These are phyloP conservation scores for Hyaloperonospora brassicae DNA, from an alignment of 352 stramenopile genomes.

Conservation along the genomic window DNA sequence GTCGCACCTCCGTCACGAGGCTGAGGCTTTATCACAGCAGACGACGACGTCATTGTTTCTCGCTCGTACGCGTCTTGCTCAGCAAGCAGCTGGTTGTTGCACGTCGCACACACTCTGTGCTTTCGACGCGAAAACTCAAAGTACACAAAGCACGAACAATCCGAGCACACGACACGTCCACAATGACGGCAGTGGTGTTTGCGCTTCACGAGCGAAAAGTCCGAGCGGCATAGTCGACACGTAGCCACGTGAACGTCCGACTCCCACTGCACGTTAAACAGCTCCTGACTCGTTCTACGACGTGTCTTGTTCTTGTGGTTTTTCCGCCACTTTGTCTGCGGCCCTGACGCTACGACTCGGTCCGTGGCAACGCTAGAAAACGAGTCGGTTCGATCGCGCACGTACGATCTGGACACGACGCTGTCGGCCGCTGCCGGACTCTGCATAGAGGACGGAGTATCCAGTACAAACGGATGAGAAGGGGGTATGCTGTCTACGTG, in stretches of 20 bases:
- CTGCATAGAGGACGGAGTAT: not conserved
- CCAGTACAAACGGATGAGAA: slow-evolving; percentile 2
- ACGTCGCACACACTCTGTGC: slow-evolving; percentile 54
- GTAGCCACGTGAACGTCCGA: slow-evolving; percentile 31
- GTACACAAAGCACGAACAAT: slow-evolving; percentile 61
- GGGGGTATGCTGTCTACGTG: slow-evolving; percentile 6
- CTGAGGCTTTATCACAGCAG: not conserved
- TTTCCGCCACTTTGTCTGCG: slow-evolving; percentile 8
- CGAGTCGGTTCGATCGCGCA: slow-evolving; percentile 17
- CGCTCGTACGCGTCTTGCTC: slow-evolving; percentile 25
- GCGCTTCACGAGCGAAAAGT: slow-evolving; percentile 61
- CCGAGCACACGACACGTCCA: slow-evolving; percentile 65
- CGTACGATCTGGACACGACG: slow-evolving; percentile 19
- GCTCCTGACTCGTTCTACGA: slow-evolving; percentile 47
- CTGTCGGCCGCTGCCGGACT: slow-evolving; percentile 22
- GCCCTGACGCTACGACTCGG: slow-evolving; percentile 10
- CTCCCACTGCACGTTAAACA: slow-evolving; percentile 61
- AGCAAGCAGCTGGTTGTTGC: slow-evolving; percentile 22
- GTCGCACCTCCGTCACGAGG: no score
- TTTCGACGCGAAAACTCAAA: slow-evolving; percentile 54
- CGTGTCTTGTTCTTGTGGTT: slow-evolving; percentile 26
- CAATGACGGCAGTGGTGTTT: slow-evolving; percentile 77
- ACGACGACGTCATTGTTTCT: slow-evolving; percentile 6
- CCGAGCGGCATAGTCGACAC: slow-evolving; percentile 45
- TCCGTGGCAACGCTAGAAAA: slow-evolving; percentile 18